Evolutionary conservation across 2,329 filamentous ascomycete species (phyloP).

Genomic region (Fusarium aywerte): DNA sequence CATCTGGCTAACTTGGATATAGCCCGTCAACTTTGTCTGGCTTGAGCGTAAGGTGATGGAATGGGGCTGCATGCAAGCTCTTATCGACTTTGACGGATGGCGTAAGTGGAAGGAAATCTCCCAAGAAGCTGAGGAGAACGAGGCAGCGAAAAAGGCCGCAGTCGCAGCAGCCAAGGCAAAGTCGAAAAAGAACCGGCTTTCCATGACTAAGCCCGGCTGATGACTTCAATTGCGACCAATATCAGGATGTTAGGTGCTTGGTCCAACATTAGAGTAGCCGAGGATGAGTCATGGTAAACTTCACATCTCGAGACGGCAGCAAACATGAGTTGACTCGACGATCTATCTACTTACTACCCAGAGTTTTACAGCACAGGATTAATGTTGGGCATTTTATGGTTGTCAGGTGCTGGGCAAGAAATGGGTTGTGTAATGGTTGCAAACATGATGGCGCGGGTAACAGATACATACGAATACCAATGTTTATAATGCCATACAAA

Average conservation of each 20-base stretch:
- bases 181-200: constrained; percentile 59
- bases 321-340: constrained; percentile 21
- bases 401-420: constrained; percentile 22
- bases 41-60: constrained; percentile 97
- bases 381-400: constrained; percentile 30
- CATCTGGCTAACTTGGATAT: constrained; percentile 29
- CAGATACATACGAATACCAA: constrained; percentile 38
- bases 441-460: constrained; percentile 32
- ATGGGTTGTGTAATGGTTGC: constrained; percentile 32
- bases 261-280: background rate
- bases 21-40: constrained; percentile 98
- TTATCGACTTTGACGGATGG: constrained; percentile 99
- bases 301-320: constrained; percentile 16
- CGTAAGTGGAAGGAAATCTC: constrained; percentile 92
- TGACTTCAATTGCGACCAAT: background rate
- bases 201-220: constrained; percentile 47
- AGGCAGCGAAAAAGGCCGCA: constrained; percentile 55
- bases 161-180: constrained; percentile 51
- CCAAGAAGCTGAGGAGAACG: constrained; percentile 58
- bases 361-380: constrained; percentile 17
- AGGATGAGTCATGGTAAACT: background rate
- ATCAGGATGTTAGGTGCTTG: background rate
- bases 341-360: constrained; percentile 15
- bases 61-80: constrained; percentile 99
- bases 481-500: constrained; percentile 22